Base-by-base conservation (phyloP, 345 rosid genomes). In the Lepidium africanum region DNA sequence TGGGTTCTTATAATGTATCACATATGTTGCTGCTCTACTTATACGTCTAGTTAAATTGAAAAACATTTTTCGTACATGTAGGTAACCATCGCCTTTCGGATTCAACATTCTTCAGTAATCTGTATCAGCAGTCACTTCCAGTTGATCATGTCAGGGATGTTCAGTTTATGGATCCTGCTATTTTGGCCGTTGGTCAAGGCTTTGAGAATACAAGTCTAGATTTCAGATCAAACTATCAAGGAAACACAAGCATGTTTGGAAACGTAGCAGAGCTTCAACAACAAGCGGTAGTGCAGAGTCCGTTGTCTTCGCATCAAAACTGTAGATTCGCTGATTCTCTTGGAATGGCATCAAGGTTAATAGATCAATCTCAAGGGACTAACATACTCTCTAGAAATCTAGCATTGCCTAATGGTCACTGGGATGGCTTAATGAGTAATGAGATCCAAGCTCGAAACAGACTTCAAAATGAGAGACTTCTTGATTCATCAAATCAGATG, bases 151-250 rank as follows among this genome's bases (percentile, higher is more conserved):
- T 77, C 12, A 86, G 78, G 17, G 92, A 91, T 67, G 77, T 89
- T 72, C 91, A 89, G 52, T 83, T 84, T 69, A 81, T 86, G 80
- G 99, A 91, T 83, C 95, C 99, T 69, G 99, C 99, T 23, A 94
- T 91, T 67, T 81, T 94, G 82, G 96, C 95, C 1, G 97, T 89
- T 71, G 97, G 97, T 56, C 84, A 81, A 78, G 95, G 85, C 65
- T 79, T 73, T 66, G 81, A 72, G 76, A 83, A 73, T 63, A 62
- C 77, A 39, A 84, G 84, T 40, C 69, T 90, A 37, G 91, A 87
- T 78, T 63, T 78, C 75, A 82, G 89, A 67, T 68, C 86, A 39
- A 84, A 77, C 74, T 77, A 71, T 42, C 81, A 82, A 12, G 78
- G 79, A 55, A 90, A 81, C 42, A 50, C 78, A 30, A 74, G 56